Conservation (phyloP, 495 filamentous ascomycete species). For the Chaetomidium leptoderma region DNA sequence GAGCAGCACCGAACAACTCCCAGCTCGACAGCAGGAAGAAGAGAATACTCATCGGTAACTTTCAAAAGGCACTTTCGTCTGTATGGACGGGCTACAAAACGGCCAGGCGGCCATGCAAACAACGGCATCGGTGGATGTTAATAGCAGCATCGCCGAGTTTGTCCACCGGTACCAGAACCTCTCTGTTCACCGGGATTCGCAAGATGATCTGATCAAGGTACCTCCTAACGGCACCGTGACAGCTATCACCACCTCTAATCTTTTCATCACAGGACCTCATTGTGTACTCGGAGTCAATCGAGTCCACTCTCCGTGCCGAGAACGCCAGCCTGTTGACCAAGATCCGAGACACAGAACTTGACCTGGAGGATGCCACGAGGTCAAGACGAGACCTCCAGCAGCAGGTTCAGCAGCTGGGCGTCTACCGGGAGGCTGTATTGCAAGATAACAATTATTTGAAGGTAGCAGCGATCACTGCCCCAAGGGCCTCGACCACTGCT, state of each 20-base stretch:
- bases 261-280: constrained; percentile 39
- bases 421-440: constrained; percentile 24
- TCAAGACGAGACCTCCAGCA: constrained; percentile 44
- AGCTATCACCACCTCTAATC: constrained; percentile 12
- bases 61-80: too few species aligned
- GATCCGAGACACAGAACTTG: constrained; percentile 38
- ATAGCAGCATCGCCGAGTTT: constrained; percentile 26
- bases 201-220: constrained; percentile 39
- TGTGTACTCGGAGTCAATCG: constrained; percentile 35
- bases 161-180: constrained; percentile 40
- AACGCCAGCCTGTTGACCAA: constrained; percentile 33
- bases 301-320: constrained; percentile 36
- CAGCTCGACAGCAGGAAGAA: too few species aligned
- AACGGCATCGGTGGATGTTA: not conserved
- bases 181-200: constrained; percentile 32
- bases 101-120: not conserved
- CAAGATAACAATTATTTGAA: constrained; percentile 36
- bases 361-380: constrained; percentile 40
- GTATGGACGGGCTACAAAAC: not conserved
- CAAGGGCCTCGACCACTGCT: not conserved
- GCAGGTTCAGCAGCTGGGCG: constrained; percentile 34
- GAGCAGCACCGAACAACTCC: too few species aligned
- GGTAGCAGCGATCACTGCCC: not conserved
- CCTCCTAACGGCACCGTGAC: not conserved
- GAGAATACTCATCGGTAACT: too few species aligned